phyloP scores from a whole-genome alignment of 306 rosid genomes.

The Nissolia schottii region DNA sequence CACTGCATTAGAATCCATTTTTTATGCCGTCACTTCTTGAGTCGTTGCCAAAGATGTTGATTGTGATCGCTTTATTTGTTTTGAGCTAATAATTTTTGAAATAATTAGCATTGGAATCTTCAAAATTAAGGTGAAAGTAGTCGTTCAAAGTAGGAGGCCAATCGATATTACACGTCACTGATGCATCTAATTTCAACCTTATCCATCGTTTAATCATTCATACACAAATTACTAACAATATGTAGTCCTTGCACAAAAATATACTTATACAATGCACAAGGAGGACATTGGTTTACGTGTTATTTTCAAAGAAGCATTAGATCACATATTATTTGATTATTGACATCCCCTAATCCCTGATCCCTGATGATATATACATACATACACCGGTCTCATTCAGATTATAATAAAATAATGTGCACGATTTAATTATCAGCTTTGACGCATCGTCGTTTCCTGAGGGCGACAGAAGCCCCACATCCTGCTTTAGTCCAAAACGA shows the following conservation, averaged over 20 bases:
- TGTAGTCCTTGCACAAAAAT: too few species aligned
- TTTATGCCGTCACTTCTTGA: too few species aligned
- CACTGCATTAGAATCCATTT: too few species aligned
- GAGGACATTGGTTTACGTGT: background rate
- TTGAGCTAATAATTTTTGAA: too few species aligned
- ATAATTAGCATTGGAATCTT: too few species aligned
- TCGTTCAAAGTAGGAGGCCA: background rate
- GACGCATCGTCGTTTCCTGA: background rate
- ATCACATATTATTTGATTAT: background rate
- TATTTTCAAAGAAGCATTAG: background rate
- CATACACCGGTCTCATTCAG: constrained; percentile 28
- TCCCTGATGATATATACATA: constrained; percentile 33
- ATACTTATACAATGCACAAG: background rate
- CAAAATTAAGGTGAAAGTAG: too few species aligned
- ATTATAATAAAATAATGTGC: constrained; percentile 9
- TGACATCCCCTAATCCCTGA: background rate
- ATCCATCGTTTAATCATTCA: background rate
- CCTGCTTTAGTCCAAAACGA: constrained; percentile 21
- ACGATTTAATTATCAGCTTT: constrained; percentile 23
- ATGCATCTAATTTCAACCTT: constrained; percentile 8
- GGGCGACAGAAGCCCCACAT: constrained; percentile 12
- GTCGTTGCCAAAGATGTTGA: too few species aligned
- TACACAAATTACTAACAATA: background rate
- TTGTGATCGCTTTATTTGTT: too few species aligned
- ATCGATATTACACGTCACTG: background rate